phyloP scores from a whole-genome alignment of 306 rosid genomes.

The Malus fusca region DNA sequence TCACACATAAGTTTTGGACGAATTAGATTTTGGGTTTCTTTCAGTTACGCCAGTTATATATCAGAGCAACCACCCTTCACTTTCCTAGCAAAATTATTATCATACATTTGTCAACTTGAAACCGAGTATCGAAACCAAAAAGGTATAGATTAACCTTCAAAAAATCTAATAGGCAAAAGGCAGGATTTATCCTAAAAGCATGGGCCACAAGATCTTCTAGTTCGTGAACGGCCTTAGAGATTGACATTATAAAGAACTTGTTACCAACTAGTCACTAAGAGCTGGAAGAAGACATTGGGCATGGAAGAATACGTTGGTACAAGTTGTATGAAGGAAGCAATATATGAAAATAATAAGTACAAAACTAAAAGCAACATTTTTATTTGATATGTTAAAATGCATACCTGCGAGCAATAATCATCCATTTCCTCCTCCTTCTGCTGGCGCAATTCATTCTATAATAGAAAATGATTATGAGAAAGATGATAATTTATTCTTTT shows the following conservation, averaged over 20 bases:
- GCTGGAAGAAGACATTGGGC: background rate
- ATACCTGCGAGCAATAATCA: constrained; percentile 89
- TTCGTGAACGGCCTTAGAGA: background rate
- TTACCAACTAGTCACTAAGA: background rate
- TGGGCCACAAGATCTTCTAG: background rate
- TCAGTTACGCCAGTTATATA: background rate
- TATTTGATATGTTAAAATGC: background rate
- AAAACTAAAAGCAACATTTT: background rate
- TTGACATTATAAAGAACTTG: background rate
- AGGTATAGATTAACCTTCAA: background rate
- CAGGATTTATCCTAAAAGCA: background rate
- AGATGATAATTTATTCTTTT: background rate
- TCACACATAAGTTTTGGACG: background rate
- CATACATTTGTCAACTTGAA: background rate
- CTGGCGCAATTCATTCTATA: constrained; percentile 82
- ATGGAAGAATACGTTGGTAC: background rate
- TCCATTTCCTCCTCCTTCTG: constrained; percentile 96
- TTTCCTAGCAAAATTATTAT: background rate
- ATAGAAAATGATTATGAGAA: constrained; percentile 6
- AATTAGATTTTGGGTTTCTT: background rate
- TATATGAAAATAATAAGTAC: background rate
- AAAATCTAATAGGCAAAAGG: background rate
- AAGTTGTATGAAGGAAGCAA: background rate
- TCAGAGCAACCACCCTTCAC: background rate
- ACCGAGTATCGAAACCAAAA: background rate